phyloP scores from a whole-genome alignment of 805 yeast species.

The Myxozyma kluyveri region DNA sequence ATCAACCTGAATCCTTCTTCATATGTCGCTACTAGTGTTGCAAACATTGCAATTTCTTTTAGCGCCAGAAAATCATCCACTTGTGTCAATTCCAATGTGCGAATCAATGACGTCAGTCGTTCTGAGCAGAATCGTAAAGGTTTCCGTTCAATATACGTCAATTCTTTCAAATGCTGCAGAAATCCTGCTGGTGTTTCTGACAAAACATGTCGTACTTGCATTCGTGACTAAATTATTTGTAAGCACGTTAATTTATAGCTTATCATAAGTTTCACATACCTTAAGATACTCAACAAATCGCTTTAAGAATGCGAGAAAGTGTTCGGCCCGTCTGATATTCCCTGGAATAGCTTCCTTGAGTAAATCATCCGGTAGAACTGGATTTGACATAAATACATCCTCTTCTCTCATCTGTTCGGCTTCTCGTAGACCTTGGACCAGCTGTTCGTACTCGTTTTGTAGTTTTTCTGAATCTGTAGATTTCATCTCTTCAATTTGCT shows the following conservation, averaged over 20 bases:
- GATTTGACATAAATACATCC: conserved; percentile 79
- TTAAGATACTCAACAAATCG: conserved; percentile 91
- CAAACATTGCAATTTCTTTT: conserved; percentile 95
- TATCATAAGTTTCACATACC: not conserved
- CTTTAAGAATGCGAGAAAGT: conserved; percentile 87
- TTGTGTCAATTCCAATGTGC: conserved; percentile 82
- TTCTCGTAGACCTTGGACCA: conserved; percentile 85
- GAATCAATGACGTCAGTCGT: conserved; percentile 77
- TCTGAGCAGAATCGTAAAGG: conserved; percentile 88
- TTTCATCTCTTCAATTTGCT: conserved; percentile 81
- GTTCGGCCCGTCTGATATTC: conserved; percentile 94
- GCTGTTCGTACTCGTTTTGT: conserved; percentile 84
- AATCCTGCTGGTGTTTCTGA: conserved; percentile 97
- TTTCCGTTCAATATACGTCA: conserved; percentile 88
- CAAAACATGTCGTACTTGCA: conserved; percentile 95
- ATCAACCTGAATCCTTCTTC: conserved; percentile 90
- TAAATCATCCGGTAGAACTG: conserved; percentile 80
- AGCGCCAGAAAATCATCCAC: conserved; percentile 90
- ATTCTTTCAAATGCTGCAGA: conserved; percentile 84
- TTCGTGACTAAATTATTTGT: conserved; percentile 69
- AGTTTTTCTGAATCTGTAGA: conserved; percentile 76
- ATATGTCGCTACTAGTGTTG: conserved; percentile 91
- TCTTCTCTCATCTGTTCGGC: conserved; percentile 63
- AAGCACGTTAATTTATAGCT: not conserved
- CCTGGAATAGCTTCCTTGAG: conserved; percentile 95